Conservation (phyloP, 257 asterid genomes). For the Linaria vulgaris region DNA sequence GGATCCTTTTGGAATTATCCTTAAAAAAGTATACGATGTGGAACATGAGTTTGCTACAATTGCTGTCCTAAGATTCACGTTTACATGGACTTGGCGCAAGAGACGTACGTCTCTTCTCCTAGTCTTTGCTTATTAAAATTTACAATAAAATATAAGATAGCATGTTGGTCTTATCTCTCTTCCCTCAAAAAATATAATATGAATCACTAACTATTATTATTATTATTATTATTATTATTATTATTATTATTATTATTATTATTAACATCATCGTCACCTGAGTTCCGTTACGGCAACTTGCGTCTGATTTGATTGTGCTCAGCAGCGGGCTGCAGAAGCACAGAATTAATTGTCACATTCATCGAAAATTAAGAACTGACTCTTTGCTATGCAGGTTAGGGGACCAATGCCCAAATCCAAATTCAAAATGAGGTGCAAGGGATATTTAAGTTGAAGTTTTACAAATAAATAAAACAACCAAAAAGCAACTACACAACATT, state of each 20-base stretch:
- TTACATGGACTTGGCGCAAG: background rate
- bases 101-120: background rate
- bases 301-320: background rate
- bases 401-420: background rate
- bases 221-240: too few relatives aligned
- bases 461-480: too few relatives aligned
- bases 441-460: too few relatives aligned
- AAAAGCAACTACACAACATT: too few relatives aligned
- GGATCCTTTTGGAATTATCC: background rate
- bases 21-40: background rate
- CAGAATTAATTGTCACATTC: background rate
- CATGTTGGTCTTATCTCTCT: background rate
- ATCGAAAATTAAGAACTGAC: background rate
- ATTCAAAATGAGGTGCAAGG: background rate
- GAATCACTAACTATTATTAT: too few relatives aligned
- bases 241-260: too few relatives aligned
- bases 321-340: too few relatives aligned
- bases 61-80: slow-evolving; percentile 1
- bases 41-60: slow-evolving; percentile 9
- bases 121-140: background rate
- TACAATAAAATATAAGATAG: too few relatives aligned
- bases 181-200: too few relatives aligned
- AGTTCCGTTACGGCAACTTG: background rate
- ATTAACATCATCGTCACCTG: too few relatives aligned
- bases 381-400: background rate